Base-by-base conservation (phyloP, 352 stramenopile genomes). In the Phytophthora pinifolia region DNA sequence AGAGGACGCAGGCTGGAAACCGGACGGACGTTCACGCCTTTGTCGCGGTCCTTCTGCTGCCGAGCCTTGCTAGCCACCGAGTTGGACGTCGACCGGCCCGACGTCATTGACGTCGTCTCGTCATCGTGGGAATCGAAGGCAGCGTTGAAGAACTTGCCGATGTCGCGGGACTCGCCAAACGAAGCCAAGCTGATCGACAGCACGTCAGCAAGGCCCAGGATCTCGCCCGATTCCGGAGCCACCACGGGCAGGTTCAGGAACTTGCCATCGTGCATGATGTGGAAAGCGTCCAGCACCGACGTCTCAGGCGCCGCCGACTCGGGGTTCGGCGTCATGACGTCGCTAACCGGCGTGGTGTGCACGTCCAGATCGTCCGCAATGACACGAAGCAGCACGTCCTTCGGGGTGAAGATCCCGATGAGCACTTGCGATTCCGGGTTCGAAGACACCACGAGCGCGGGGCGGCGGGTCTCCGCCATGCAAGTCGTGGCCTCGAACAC, bases 191-290 rank as follows among this genome's bases (percentile, higher is more conserved):
- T 85, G 34, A 96, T 78, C 9, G 83, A 91, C 3, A 96, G 34
- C 0, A 94, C 85, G 59, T 96, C 85, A 6, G 85, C 83, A 10
- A 94, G 74, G 9, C 86, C 86, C 35, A 89, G 59, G 47, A 96
- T 87, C 43, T 91, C 77, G 4, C 80, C 76, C 6, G 79, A 85
- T 6, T 77, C 59, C 7, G 66, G 65, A 35, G 78, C 79, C 63
- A 98, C 94, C 3, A 99, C 96, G 5, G 97, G 97, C 29, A 99
- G 61, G 48, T 98, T 98, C 18, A 99, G 70, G 64, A 99, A 99
- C 38, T 94, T 96, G 20, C 98, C 95, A 46, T 99, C 96, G 53
- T 98, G 96, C 96, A 99, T 99, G 43, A 98, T 98, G 68, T 99
- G 96, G 61, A 99, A 92, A 0, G 96, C 97, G 55, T 99, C 96